phyloP scores from a whole-genome alignment of 257 asterid genomes.

The Solanum pimpinellifolium region DNA sequence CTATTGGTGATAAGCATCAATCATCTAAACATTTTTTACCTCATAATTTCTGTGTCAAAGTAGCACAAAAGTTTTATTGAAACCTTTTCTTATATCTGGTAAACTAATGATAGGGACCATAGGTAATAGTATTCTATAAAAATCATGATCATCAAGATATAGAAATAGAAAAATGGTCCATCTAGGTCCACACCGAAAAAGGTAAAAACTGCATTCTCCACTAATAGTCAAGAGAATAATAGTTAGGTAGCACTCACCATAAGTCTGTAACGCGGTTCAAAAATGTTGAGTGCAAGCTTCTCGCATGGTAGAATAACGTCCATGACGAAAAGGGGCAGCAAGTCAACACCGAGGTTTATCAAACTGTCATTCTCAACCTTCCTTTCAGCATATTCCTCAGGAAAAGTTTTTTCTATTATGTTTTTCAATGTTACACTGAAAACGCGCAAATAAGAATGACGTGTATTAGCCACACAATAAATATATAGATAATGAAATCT shows the following conservation, averaged over 20 bases:
- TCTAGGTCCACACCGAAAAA: neutral
- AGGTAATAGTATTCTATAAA: neutral
- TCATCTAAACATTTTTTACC: neutral
- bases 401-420: conserved; percentile 83
- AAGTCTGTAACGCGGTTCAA: conserved; percentile 97
- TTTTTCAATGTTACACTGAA: conserved; percentile 87
- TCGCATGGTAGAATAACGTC: conserved; percentile 94
- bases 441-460: conserved; percentile 11
- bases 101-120: neutral
- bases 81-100: neutral
- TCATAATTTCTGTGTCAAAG: neutral
- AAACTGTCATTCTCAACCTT: conserved; percentile 63
- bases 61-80: neutral
- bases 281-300: conserved; percentile 86
- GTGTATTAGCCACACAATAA: neutral
- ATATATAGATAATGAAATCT: neutral
- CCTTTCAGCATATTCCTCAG: conserved; percentile 85
- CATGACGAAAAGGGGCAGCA: conserved; percentile 96
- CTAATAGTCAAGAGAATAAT: neutral
- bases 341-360: conserved; percentile 61
- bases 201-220: neutral
- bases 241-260: conserved; percentile 47
- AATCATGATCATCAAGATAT: neutral
- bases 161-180: neutral
- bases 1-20: neutral